Evolutionary conservation across 2,329 filamentous ascomycete species (phyloP).

Genomic region (Cercospora sp.): DNA sequence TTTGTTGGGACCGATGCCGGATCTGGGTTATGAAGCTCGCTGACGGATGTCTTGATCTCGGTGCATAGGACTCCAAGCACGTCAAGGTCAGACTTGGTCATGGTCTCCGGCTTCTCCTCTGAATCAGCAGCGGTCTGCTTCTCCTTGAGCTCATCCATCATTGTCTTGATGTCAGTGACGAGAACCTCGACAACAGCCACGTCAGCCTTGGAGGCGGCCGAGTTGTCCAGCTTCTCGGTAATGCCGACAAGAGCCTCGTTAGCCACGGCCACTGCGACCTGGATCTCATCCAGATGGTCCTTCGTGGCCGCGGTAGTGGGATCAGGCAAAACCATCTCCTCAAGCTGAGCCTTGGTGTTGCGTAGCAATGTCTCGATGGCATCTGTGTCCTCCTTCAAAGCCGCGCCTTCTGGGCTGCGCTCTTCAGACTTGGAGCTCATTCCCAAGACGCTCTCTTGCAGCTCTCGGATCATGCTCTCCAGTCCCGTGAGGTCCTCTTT

Average conservation of each 20-base stretch:
- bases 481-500: slow-evolving; percentile 56
- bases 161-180: slow-evolving; percentile 72
- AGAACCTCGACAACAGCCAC: slow-evolving; percentile 74
- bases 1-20: slow-evolving; percentile 71
- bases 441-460: slow-evolving; percentile 62
- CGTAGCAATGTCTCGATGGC: slow-evolving; percentile 87
- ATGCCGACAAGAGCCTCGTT: slow-evolving; percentile 71
- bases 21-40: slow-evolving; percentile 70
- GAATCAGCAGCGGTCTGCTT: slow-evolving; percentile 46
- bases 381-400: slow-evolving; percentile 79
- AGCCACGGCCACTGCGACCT: slow-evolving; percentile 71
- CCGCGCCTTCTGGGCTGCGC: slow-evolving; percentile 51
- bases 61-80: slow-evolving; percentile 75
- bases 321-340: slow-evolving; percentile 69
- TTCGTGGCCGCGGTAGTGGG: slow-evolving; percentile 67
- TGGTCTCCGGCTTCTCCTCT: slow-evolving; percentile 54
- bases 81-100: slow-evolving; percentile 80
- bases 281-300: slow-evolving; percentile 61
- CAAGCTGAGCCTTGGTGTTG: slow-evolving; percentile 84
- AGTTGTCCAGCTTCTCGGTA: slow-evolving; percentile 64
- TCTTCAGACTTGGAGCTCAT: slow-evolving; percentile 46
- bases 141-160: slow-evolving; percentile 67
- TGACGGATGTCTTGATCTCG: slow-evolving; percentile 79
- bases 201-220: slow-evolving; percentile 74
- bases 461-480: slow-evolving; percentile 51